Base-by-base conservation (phyloP, 1,139 yeast genomes). In the Geotrichum histeridarum region DNA sequence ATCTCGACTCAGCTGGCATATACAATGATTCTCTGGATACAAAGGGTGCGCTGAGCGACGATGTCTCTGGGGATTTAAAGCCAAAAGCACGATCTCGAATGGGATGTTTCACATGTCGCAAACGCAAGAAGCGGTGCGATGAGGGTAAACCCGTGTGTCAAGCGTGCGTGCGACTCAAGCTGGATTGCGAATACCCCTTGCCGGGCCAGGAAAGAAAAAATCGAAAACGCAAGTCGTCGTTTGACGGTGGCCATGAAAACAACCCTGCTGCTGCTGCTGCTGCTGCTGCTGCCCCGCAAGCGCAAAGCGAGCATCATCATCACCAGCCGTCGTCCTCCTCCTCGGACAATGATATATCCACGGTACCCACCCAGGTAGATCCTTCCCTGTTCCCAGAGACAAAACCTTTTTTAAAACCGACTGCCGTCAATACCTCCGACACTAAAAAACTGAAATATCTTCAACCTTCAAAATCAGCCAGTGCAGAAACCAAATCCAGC, bases 81-180 rank as follows among this genome's bases (percentile, higher is more conserved):
- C 46, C 53, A 1, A 47, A 49, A 15, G 52, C 51, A 17, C 60
- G 73, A 33, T 68, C 73, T n/a, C 64, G 74, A 51, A 74, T 74
- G 60, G 93, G 93, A 0, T 85, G 93, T 65, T 69, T 83, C 46
- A 83, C 90, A 0, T 85, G 93, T 63, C 80, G 88, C 57, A 75
- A 78, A 48, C 70, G 93, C 42, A 85, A 85, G 63, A 85, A 85
- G 67, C 80, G 87, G 60, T 85, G 93, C 63, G 82, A 84, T 63
- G 93, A 85, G 64, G 66, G 66, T 0, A 75, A 74, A 55, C 93
- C 93, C 1, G 64, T 65, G 2, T 85, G 93, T 63, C 66, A 73
- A 0, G 87, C 84, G 55, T 84, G 90, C 66, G 56, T 64, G 5
- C 69, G 90, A 55, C 67, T 84, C 33, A 72, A 76, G 1, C 73